Conservation (phyloP, 2,329 filamentous ascomycete genomes). For the Claviceps sorghi region DNA sequence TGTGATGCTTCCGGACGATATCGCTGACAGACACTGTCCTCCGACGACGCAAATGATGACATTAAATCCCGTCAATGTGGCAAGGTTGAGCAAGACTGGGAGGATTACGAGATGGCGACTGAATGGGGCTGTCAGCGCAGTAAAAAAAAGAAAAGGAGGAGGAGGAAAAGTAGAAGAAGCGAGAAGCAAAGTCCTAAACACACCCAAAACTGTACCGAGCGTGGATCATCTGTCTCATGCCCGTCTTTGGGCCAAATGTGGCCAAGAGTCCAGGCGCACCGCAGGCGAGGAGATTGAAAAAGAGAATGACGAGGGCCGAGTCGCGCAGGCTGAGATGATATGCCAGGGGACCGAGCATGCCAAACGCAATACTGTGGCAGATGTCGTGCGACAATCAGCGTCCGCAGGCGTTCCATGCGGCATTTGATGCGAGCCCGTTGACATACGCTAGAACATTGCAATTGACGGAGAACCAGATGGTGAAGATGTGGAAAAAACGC, state of each 20-base stretch:
- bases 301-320: conserved; percentile 44
- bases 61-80: conserved; percentile 48
- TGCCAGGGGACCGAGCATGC: conserved; percentile 42
- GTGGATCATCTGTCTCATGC: conserved; percentile 51
- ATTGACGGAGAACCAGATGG: conserved; percentile 34
- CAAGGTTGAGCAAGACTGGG: conserved; percentile 47
- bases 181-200: conserved; percentile 3
- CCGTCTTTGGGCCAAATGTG: conserved; percentile 45
- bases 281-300: conserved; percentile 44
- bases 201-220: conserved; percentile 49
- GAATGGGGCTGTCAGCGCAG: background rate
- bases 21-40: conserved; percentile 42
- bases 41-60: conserved; percentile 47
- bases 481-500: conserved; percentile 30
- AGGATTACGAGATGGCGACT: conserved; percentile 42
- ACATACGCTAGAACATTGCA: conserved; percentile 30
- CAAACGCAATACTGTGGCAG: conserved; percentile 39
- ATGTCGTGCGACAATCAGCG: background rate
- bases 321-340: conserved; percentile 43
- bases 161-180: background rate
- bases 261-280: conserved; percentile 40
- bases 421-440: background rate
- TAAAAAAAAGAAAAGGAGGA: background rate
- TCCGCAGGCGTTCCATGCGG: background rate
- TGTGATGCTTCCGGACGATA: conserved; percentile 32